Evolutionary conservation across 169 alveolate species (phyloP), one percentile per base, ranked within the genome.

Genomic region (Blepharisma undulans): DNA sequence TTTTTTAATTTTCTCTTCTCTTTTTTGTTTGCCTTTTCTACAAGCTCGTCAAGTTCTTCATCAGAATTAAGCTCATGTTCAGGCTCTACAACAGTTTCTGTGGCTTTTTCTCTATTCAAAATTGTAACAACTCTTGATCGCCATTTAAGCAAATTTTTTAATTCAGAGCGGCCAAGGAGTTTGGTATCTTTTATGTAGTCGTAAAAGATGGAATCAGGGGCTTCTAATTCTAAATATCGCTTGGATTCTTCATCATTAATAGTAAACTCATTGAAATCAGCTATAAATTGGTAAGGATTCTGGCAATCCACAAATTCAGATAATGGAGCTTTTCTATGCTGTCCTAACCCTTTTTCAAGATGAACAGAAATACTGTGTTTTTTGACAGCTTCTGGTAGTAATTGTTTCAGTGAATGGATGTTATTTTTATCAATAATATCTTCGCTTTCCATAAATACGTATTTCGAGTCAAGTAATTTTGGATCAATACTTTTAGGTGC

Each of bases 401-500:
- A 66, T 77, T 77, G 77, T 27, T 27, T 36, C 10, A 72, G 71
- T 6, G 74, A 90, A 18, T 76, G 34, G 14, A 85, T 19, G 21
- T 84, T 59, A 60, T 76, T 30, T 74, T 8, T 77, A 72, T 19
- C 84, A 84, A 59, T 86, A 76, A 94, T 93, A 85, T 82, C 89
- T 34, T 82, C 89, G n/a, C 92, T 92, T 14, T 95, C 97, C 92
- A 97, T 95, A 92, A 99, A 98, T 25, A 99, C 99, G 91, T 94
- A 97, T 85, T 97, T 98, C 76, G 99, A 98, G 95, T 99, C 99
- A 92, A 99, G 98, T 89, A 99, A 94, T 85, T 98, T 97, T 59
- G 99, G 99, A 95, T 99, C 99, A 60, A 99, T 95, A 66, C 90
- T 92, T 87, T 98, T 96, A 25, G 99, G 99, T 66, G 99, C 98